Base-by-base conservation (phyloP, 1,284 basidiomycete genomes). In the Porphyrellus sp. region DNA sequence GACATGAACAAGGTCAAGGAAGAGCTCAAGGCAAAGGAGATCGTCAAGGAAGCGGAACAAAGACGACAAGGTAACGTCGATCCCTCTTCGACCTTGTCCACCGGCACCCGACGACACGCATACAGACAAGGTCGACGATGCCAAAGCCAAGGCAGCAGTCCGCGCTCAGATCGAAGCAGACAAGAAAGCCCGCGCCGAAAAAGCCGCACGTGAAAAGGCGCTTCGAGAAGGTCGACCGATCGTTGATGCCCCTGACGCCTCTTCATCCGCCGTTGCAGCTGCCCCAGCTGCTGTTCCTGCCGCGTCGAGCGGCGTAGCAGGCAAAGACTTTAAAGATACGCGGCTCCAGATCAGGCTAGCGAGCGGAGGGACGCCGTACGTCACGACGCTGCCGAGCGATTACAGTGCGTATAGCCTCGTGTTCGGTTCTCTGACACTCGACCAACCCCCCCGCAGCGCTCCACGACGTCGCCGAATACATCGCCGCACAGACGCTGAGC, bases 111-210 rank as follows among this genome's bases (percentile, higher is more conserved):
- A 28, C 28, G 28, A 24, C 39, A 25, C 30, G 12, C 23, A 13
- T 25, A 28, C 38, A 50, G 93, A 95, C 62, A 96, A 96, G 74
- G 63, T 91, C 35, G 89, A 89, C 48, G 94, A 97, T 47, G 84
- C 83, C 25, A 85, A 84, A 66, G 93, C 92, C 2, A 84, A 77
- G 55, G 91, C 89, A 3, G 89, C 89, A 4, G 77, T 96, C 63
- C 92, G 91, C 67, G 91, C 88, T 0, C 92, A 96, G 69, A 97
- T 98, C 59, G 94, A 96, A 70, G 89, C 87, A 1, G 94, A 97
- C 75, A 97, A 93, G 74, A 81, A 82, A 52, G 85, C 83, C 23
- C 83, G 94, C n/a, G 90, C 91, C 0, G 92, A 90, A 63, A 93
- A 90, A 64, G 78, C 85, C 1, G 92, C 92, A 0, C 77, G 83